phyloP scores from a whole-genome alignment of 139 green algal species.

The Tetraselmis chui region DNA sequence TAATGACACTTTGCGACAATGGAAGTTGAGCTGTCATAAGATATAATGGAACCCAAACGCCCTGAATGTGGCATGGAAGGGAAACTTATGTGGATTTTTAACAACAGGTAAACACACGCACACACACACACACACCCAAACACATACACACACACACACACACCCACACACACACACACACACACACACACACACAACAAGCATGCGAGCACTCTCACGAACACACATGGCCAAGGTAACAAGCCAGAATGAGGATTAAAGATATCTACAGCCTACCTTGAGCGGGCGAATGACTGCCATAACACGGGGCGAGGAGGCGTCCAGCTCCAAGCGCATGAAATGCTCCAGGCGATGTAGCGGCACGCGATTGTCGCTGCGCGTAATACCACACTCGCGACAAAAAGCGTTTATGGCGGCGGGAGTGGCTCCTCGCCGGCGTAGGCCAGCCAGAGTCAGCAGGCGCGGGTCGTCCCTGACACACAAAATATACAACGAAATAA shows the following conservation, averaged over 20 bases:
- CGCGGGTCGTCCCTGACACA: conserved; percentile 86
- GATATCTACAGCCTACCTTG: conserved; percentile 61
- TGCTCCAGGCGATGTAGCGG: conserved; percentile 86
- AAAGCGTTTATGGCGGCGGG: conserved; percentile 90
- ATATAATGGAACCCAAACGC: too few relatives aligned
- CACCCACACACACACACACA: neutral
- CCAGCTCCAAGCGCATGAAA: conserved; percentile 71
- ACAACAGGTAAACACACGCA: too few relatives aligned
- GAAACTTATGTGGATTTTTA: too few relatives aligned
- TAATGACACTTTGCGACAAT: too few relatives aligned
- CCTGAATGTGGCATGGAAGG: too few relatives aligned
- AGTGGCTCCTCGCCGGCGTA: conserved; percentile 81
- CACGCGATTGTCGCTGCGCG: conserved; percentile 78
- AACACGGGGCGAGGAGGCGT: conserved; percentile 51
- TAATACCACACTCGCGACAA: conserved; percentile 82
- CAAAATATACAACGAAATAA: too few relatives aligned
- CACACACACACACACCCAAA: too few relatives aligned
- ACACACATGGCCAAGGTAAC: too few relatives aligned
- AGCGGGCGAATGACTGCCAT: conserved; percentile 89
- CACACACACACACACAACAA: neutral
- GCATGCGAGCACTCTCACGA: too few relatives aligned
- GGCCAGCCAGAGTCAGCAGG: conserved; percentile 85
- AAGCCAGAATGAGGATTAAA: too few relatives aligned
- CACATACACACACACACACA: too few relatives aligned
- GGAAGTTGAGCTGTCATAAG: too few relatives aligned